Percentiles rank a stretch among this genome's conserved stretches.
phyloP scores from a whole-genome alignment of 2,329 filamentous ascomycete species.

The Colletotrichum karsti region DNA sequence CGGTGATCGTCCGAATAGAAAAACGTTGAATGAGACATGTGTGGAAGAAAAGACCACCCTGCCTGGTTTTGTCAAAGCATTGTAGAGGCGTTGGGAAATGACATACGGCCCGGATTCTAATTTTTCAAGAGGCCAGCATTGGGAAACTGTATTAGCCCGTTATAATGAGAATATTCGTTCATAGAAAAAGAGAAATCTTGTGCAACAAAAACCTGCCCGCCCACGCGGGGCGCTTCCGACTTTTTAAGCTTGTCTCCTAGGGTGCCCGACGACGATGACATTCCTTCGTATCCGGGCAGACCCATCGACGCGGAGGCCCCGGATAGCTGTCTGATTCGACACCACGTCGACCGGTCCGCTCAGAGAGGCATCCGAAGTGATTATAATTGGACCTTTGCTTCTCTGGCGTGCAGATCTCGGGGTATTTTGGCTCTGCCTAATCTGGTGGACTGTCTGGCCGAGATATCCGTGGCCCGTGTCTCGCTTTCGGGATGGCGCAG shows the following conservation, averaged over 20 bases:
- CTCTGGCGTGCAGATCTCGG: background rate
- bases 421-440: background rate
- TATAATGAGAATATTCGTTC: slow-evolving; percentile 11
- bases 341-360: background rate
- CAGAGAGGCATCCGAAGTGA: background rate
- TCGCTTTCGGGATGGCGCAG: background rate
- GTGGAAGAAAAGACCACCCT: background rate
- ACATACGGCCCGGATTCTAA: background rate
- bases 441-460: background rate
- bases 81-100: slow-evolving; percentile 21
- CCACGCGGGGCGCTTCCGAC: too few species aligned
- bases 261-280: background rate
- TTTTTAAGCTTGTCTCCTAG: background rate
- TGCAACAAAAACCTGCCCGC: background rate
- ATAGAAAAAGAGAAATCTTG: background rate
- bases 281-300: background rate
- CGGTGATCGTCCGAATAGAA: background rate
- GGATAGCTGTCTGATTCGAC: background rate
- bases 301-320: background rate
- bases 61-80: slow-evolving; percentile 17
- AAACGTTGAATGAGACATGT: background rate
- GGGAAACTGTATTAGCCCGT: slow-evolving; percentile 1
- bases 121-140: background rate
- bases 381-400: background rate
- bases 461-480: slow-evolving; percentile 1